Base-by-base conservation (phyloP, 768 basidiomycete genomes). In the Calocybe cyanea region DNA sequence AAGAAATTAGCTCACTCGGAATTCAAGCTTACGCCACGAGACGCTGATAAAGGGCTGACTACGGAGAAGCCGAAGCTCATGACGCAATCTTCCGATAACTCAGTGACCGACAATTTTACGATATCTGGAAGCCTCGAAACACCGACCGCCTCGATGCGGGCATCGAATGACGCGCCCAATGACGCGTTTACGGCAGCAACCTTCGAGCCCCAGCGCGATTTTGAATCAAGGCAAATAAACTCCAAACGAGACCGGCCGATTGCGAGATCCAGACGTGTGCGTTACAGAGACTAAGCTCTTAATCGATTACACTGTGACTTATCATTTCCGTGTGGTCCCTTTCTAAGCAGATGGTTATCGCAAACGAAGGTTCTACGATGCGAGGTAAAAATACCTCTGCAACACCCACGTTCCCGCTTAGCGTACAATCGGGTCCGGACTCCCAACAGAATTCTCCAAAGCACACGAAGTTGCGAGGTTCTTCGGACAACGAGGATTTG, bases 341-440 rank as follows among this genome's bases (percentile, higher is more conserved):
- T 31, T 18, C 25, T 10, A 24, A 33, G 21, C 33, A 57, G 63
- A 55, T 53, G 33, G 49, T 62, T 23, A 50, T 56, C 33, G 59
- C 61, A 45, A 63, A 63, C 15, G 59, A 60, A 38, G 59, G 65
- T 33, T 45, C 56, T n/a, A 63, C 64, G 50, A 45, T 40, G 32
- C 55, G 54, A 45, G 51, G 45, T 31, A 53, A 51, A 38, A 48
- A 46, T 39, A 30, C 38, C n/a, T 19, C 43, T 11, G 42, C 41
- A 21, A 41, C 45, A 21, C 37, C 56, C 17, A 46, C 17, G 18
- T 28, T 51, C 15, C 32, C 41, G 35, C 50, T 32, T 35, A 23
- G 48, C 31, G 32, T 49, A 2, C 17, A 38, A 30, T 51, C 50
- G 52, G 48, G 44, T 28, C 55, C 52, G 46, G 41, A 47, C 9